These are phyloP conservation scores for Trichoderma citrinoviride DNA, from an alignment of 2,329 filamentous ascomycete genomes.

Conservation along the genomic window DNA sequence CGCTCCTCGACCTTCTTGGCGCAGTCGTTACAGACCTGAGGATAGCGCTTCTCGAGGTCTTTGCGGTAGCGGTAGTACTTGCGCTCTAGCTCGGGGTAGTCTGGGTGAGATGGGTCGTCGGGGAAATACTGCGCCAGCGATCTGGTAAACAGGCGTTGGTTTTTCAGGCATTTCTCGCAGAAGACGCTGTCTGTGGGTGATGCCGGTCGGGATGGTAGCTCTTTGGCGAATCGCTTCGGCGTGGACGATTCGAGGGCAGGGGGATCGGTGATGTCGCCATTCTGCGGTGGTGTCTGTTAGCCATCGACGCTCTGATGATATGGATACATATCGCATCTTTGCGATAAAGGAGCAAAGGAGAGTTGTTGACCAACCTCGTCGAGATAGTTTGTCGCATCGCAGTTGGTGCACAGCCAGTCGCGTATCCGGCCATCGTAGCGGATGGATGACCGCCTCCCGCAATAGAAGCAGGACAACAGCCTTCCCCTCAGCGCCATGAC, in stretches of 20 bases:
- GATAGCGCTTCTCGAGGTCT: conserved; percentile 77
- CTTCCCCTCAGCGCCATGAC: conserved; percentile 46
- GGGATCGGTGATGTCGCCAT: conserved; percentile 87
- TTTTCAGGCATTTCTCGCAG: conserved; percentile 80
- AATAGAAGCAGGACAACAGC: conserved; percentile 76
- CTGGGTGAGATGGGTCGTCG: conserved; percentile 60
- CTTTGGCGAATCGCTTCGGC: conserved; percentile 36
- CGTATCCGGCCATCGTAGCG: conserved; percentile 56
- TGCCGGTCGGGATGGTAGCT: conserved; percentile 42
- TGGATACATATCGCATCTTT: background rate
- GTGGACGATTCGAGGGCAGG: conserved; percentile 49
- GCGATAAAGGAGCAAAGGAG: background rate
- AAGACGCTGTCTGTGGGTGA: conserved; percentile 44
- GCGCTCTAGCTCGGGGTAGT: conserved; percentile 66
- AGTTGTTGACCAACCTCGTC: conserved; percentile 63
- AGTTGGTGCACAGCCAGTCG: conserved; percentile 71
- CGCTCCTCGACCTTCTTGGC: conserved; percentile 68
- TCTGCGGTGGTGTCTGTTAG: conserved; percentile 46
- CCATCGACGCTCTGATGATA: background rate
- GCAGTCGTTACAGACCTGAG: conserved; percentile 81
- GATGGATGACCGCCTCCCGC: conserved; percentile 64
- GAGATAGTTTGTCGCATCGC: conserved; percentile 84
- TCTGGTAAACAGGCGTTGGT: conserved; percentile 77
- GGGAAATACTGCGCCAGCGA: conserved; percentile 78
- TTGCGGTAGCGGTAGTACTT: conserved; percentile 68